Evolutionary conservation across 345 rosid genomes (phyloP), one percentile per base, ranked within the genome.

Genomic region (Camelina laxa): DNA sequence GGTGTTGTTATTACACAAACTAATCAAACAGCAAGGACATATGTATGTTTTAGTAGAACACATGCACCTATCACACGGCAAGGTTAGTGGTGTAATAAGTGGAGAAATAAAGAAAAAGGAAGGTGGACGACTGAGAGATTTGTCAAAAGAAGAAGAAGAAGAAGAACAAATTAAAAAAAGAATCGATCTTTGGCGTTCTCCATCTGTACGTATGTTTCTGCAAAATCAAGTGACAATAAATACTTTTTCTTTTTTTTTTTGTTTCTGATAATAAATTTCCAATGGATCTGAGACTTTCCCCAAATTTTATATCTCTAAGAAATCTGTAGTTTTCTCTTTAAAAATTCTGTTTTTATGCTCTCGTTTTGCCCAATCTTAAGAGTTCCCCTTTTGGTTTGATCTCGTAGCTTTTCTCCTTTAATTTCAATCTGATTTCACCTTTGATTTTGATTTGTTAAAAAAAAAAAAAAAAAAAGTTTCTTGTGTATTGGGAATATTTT

Each of bases 201-300:
- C 45, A 67, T 67, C 54, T 67, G 47, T 38, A 17, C 20, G 33
- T 24, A 39, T 48, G 57, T 47, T 67, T 75, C 78, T 35, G 41
- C 38, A 56, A 65, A 60, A 60, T 49, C 44, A 75, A 67, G 67
- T 57, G 72, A 22, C 72, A 58, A 9, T 38, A 16, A 59, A 22
- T 39, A 27, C 35, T 24, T 49, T 9, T 48, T n/a, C n/a, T 27
- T 24, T 24, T 3, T 17, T 15, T 7, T 33, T 6, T 6, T 33
- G 1, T 33, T 6, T 33, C 9, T 33, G 36, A 7, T 44, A 17
- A 14, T 44, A 15, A 22, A n/a, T 64, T 54, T 51, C 10, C 19
- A 31, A 38, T 66, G 69, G 69, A 75, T 75, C 79, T 68, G 69
- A 60, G 69, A 41, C 21, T 68, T 51, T 51, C 48, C 73, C 78